Base-by-base conservation (phyloP, 495 filamentous ascomycete species). In the Mytilinidion resinicola region DNA sequence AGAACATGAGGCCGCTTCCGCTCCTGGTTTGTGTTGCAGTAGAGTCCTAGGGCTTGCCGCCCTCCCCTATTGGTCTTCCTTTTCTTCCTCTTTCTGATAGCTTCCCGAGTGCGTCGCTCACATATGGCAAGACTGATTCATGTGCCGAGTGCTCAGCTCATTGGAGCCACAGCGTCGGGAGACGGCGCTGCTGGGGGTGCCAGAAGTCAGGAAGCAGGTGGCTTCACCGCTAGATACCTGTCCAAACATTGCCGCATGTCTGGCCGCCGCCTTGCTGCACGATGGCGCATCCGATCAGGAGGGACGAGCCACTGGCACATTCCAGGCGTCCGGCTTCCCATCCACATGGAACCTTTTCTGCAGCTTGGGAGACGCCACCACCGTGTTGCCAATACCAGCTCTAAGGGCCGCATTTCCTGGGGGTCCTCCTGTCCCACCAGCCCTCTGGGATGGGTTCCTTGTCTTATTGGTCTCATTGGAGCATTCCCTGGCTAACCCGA, bases 241-340 rank as follows among this genome's bases (percentile, higher is more conserved):
- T 54, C 53, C 35, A 33, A 51, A 39, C 36, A 44, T 36, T 33
- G 19, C 48, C 47, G 37, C 48, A 35, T 36, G 10, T 33, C 11
- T n/a, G 10, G 12, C 21, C 44, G 21, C 30, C 57, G 55, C 54
- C 56, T 19, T 50, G 35, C 55, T 54, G 57, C 54, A 59, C 12
- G 59, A 66, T 62, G 52, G 55, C 51, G 34, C 59, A 66, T 66
- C 63, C 19, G 63, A 56, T 59, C 59, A 54, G 9, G n/a, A 11
- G 41, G 5, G n/a, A 20, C 10, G 9, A 51, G 21, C 37, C 33
- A 36, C 36, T 19, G 14, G 30, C 34, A 14, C 48, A 53, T 47
- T 36, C 50, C 36, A 17, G 50, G 33, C 14, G 4, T 41, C 3
- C 20, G 14, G 15, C 50, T 36, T 53, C 15, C 51, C 56, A 59